Percentiles rank a stretch among this genome's conserved stretches.
phyloP scores from a whole-genome alignment of 176 grass and related monocot genomes.

The Miscanthus lutarioriparius region DNA sequence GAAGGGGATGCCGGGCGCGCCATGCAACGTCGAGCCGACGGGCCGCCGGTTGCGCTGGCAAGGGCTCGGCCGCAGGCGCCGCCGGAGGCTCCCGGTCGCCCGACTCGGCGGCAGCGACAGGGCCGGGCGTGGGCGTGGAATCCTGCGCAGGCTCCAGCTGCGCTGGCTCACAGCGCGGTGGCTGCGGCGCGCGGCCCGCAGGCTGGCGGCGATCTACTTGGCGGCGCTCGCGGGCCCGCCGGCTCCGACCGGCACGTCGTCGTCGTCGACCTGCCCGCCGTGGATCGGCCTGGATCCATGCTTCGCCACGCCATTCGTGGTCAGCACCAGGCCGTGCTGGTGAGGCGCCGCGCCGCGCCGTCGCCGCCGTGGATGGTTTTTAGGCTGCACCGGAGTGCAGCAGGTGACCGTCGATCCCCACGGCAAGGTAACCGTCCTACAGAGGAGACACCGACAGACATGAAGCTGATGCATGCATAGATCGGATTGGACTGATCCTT shows the following conservation, averaged over 20 bases:
- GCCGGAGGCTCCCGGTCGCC: conserved; percentile 32
- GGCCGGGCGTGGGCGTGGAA: not conserved
- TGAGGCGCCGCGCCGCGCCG: not conserved
- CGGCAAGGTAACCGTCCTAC: not conserved
- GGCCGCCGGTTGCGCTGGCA: conserved; percentile 29
- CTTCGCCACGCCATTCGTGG: conserved; percentile 54
- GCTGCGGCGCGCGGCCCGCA: conserved; percentile 32
- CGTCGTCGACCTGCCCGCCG: conserved; percentile 11
- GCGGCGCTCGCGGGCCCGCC: conserved; percentile 27
- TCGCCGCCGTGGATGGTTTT: not conserved
- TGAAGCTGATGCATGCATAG: not conserved
- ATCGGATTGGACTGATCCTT: not conserved
- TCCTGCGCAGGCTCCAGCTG: conserved; percentile 38
- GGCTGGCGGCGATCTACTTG: conserved; percentile 43
- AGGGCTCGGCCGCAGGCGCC: conserved; percentile 16
- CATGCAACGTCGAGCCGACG: conserved; percentile 33
- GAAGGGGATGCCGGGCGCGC: not conserved
- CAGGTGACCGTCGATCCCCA: not conserved
- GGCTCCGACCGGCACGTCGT: not conserved
- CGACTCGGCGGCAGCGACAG: conserved; percentile 8
- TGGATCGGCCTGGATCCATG: conserved; percentile 49
- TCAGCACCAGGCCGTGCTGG: conserved; percentile 19
- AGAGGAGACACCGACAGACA: not conserved
- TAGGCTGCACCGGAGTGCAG: not conserved
- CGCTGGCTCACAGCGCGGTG: conserved; percentile 35